Base-by-base conservation (phyloP, 2,329 filamentous ascomycete genomes). In the Beauveria rudraprayagi region DNA sequence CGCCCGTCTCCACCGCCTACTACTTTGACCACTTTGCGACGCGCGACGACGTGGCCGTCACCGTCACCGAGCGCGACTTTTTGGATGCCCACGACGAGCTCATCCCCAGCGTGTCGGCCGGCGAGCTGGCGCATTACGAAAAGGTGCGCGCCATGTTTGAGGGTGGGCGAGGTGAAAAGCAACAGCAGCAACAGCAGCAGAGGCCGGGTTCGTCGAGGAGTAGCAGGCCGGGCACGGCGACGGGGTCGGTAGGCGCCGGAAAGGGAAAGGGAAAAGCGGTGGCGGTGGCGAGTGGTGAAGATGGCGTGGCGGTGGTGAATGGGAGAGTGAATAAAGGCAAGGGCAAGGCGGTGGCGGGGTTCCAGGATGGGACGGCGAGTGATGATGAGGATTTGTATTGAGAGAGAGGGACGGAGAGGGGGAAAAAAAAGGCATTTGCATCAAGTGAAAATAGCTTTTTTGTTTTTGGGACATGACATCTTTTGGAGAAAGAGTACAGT, bases 21-120 rank as follows among this genome's bases (percentile, higher is more conserved):
- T 99, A 92, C 77, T 99, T 99, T 72, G 94, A 99, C 71, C 93
- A 97, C 75, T 80, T 90, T 66, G 92, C 93, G 16, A 90, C 84
- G 0, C 81, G 87, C 11, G 89, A 90, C 52, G 94, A 99, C 70
- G 85, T 93, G 1, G 84, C 88, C 28, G 93, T 99, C 65, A 86
- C 90, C 76, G 94, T 99, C 30, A 89, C 85, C 1, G 93, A 97
- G 73, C 83, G 89, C 54, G 94, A 99, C 73, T 99, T 99, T 70
- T 72, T 88, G 24, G 83, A 84, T 28, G 94, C 94, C 1, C 86
- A 93, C 69, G 78, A 78, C 48, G 94, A 97, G 75, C 81, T 99
- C 46, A 87, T 97, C n/a, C 92, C 92, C 17, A 92, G 88, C 76
- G 94, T 99, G 56, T 96, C 91, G 69, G 87, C 89, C 11, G 93